Conservation (phyloP, 2,329 filamentous ascomycete genomes). For the Cladophialophora exuberans region DNA sequence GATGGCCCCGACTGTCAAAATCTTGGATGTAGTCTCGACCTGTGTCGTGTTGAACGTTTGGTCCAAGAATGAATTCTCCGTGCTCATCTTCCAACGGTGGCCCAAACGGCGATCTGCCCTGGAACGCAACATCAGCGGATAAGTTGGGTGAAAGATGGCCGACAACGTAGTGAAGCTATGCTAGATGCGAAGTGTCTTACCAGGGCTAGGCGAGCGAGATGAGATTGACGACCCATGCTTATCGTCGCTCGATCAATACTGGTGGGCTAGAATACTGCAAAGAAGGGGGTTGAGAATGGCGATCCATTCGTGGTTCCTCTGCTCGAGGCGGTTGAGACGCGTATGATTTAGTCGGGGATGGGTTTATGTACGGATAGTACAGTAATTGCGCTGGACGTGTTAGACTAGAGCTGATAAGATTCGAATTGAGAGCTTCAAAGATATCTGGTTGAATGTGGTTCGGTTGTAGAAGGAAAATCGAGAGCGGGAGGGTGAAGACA, state of each 20-base stretch:
- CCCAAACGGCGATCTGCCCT: slow-evolving; percentile 32
- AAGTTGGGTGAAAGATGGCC: too few species aligned
- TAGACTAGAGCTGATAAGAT: too few species aligned
- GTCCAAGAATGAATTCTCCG: slow-evolving; percentile 30
- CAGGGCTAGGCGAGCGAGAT: slow-evolving; percentile 50
- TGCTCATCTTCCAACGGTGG: slow-evolving; percentile 31
- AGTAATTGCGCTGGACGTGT: too few species aligned
- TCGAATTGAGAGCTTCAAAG: too few species aligned
- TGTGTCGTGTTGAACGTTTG: slow-evolving; percentile 35
- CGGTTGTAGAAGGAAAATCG: too few species aligned
- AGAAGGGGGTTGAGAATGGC: not conserved
- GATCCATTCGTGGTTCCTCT: too few species aligned
- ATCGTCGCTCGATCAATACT: not conserved
- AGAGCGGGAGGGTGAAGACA: too few species aligned
- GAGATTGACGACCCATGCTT: slow-evolving; percentile 49
- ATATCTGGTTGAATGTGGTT: too few species aligned
- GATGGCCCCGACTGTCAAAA: slow-evolving; percentile 53
- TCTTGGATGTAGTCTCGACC: slow-evolving; percentile 50
- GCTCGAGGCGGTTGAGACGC: too few species aligned
- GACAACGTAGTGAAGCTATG: too few species aligned
- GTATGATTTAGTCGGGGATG: too few species aligned
- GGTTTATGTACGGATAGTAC: too few species aligned
- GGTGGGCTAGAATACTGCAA: not conserved
- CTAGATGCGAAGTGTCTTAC: slow-evolving; percentile 38
- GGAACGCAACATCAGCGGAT: slow-evolving; percentile 3